Base-by-base conservation (phyloP, 257 asterid genomes). In the Nyctanthes arbortristis region DNA sequence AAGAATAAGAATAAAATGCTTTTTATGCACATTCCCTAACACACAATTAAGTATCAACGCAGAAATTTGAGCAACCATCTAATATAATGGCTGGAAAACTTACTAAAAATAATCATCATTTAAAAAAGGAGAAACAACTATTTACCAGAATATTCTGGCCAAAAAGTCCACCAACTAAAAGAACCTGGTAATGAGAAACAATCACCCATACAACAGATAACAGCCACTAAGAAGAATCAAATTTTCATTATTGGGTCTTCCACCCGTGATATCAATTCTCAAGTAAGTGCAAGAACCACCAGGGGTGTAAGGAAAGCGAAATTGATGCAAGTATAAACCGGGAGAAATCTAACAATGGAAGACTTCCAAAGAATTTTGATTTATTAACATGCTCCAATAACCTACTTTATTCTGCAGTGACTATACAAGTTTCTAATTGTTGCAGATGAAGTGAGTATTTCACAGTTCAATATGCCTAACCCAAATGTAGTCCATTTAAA, bases 331-430 rank as follows among this genome's bases (percentile, higher is more conserved):
- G 5, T 12, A 3, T 57, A 65, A 49, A 20, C 58, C 25, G 64
- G 58, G 66, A 67, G 30, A 30, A 34, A 60, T n/a, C 33, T 4
- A 13, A 22, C 20, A 47, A 36, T 22, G 29, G 33, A 57, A 32
- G 11, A 61, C 34, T 60, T 69, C 54, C n/a, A 16, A 32, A 40
- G 14, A 43, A 47, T 43, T 13, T n/a, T 31, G 34, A 45, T 31
- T 14, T 65, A 43, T 45, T 65, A 43, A 29, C 59, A 65, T 43
- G 56, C 18, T 66, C 18, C 20, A 16, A 32, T 24, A 67, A 67
- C 64, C 59, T 45, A 60, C 40, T 49, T 49, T 22, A 5, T 22
- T 49, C 28, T 49, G 58, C 58, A 49, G 28, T 18, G 29, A 8
- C 58, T 7, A 49, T 49, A 49, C 13, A 49, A 49, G 29, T 43